phyloP scores from a whole-genome alignment of 768 basidiomycete genomes.

The Rhodotorula taiwanensis region DNA sequence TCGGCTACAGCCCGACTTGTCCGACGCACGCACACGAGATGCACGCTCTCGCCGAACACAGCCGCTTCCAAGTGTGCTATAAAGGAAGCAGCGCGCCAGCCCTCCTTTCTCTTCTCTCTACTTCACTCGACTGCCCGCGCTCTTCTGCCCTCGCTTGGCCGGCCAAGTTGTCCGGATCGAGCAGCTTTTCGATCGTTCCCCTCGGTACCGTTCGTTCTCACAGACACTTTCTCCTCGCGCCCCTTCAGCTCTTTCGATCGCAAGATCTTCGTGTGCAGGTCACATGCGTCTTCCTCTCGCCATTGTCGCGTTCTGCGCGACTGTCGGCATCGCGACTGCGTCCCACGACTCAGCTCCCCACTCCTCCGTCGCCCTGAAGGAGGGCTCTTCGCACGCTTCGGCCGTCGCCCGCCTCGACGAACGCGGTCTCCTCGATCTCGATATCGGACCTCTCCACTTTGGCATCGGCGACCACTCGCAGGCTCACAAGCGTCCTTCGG shows the following conservation, averaged over 20 bases:
- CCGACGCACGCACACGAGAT: no score
- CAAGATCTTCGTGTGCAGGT: background rate
- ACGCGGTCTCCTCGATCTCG: constrained; percentile 14
- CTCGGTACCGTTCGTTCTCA: background rate
- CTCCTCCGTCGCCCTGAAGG: no score
- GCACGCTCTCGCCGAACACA: no score
- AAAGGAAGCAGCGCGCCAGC: background rate
- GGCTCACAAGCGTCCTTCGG: background rate
- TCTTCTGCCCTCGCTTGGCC: background rate
- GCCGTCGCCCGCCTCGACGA: constrained; percentile 4
- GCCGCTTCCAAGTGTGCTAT: no score
- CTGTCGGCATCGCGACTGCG: no score
- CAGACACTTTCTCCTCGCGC: background rate
- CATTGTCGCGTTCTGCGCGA: no score
- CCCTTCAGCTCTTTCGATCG: background rate
- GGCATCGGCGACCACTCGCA: background rate
- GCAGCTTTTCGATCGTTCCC: background rate
- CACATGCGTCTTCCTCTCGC: background rate
- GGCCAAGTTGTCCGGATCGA: no score
- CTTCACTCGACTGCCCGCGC: background rate
- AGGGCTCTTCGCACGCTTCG: no score
- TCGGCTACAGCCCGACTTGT: no score
- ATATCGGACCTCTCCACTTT: constrained; percentile 18
- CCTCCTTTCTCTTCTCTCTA: background rate
- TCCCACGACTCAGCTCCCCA: no score